A percentile compares a stretch with the other conserved stretches of the same genome.
Evolutionary conservation across 352 stramenopile species (phyloP).

Genomic region (Pythium folliculosum): DNA sequence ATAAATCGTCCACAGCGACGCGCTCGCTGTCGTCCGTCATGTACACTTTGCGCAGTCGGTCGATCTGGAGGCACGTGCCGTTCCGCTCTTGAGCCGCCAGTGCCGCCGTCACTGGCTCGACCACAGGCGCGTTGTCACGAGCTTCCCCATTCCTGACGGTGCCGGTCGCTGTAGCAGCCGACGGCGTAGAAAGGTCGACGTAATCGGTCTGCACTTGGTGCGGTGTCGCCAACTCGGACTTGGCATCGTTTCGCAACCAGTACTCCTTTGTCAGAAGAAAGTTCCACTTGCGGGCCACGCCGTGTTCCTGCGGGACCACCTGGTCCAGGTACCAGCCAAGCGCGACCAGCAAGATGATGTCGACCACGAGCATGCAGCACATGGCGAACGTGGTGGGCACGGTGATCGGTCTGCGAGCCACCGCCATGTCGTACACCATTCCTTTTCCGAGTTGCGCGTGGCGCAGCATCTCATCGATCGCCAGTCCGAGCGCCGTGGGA

Average conservation of each 20-base stretch:
- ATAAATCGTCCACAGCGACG: constrained; percentile 63
- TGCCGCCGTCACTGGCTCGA: constrained; percentile 46
- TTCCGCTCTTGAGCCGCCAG: constrained; percentile 44
- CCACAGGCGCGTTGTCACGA: background rate
- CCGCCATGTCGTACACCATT: constrained; percentile 50
- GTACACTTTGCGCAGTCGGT: constrained; percentile 75
- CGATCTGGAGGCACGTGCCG: constrained; percentile 69
- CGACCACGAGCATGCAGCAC: constrained; percentile 68
- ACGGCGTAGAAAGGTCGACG: constrained; percentile 41
- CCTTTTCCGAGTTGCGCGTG: constrained; percentile 56
- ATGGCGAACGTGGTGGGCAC: constrained; percentile 49
- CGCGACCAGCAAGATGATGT: constrained; percentile 75
- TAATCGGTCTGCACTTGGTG: constrained; percentile 3
- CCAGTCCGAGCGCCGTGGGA: constrained; percentile 59
- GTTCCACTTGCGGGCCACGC: constrained; percentile 85
- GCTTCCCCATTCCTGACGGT: background rate
- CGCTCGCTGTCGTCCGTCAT: constrained; percentile 86
- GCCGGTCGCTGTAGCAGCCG: background rate
- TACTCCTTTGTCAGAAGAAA: constrained; percentile 74
- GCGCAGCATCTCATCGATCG: constrained; percentile 55
- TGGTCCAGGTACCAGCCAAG: constrained; percentile 92
- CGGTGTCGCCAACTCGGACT: constrained; percentile 33
- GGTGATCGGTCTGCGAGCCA: constrained; percentile 41
- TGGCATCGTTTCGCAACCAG: constrained; percentile 26
- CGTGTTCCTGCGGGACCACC: constrained; percentile 91